Percentiles rank a stretch among this genome's conserved stretches.
phyloP scores from a whole-genome alignment of 2,329 filamentous ascomycete species.

The Chaetomium globosum region DNA sequence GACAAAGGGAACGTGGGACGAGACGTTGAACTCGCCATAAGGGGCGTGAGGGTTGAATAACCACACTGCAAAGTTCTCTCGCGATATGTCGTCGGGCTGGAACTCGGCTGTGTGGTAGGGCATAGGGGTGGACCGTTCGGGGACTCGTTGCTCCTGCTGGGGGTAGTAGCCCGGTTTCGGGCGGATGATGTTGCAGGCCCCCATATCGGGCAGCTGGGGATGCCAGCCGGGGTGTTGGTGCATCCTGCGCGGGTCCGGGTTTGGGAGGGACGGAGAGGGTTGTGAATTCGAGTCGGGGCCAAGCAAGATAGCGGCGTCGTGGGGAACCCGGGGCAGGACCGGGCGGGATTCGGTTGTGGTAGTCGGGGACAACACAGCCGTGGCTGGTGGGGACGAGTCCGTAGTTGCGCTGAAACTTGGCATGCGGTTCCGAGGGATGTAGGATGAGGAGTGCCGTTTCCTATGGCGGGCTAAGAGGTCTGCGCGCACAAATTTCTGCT shows the following conservation, averaged over 20 bases:
- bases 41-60: constrained; percentile 52
- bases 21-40: constrained; percentile 49
- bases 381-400: constrained; percentile 33
- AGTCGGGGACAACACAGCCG: constrained; percentile 29
- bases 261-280: constrained; percentile 37
- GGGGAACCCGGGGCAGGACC: constrained; percentile 45
- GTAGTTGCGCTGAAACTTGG: constrained; percentile 50
- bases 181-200: constrained; percentile 43
- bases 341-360: constrained; percentile 35
- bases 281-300: constrained; percentile 47
- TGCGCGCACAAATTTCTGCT: constrained; percentile 75
- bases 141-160: constrained; percentile 38
- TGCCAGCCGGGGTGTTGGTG: constrained; percentile 40
- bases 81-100: constrained; percentile 43
- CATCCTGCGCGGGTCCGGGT: constrained; percentile 33
- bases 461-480: constrained; percentile 72
- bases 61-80: constrained; percentile 55
- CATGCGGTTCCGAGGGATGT: constrained; percentile 54
- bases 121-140: constrained; percentile 44
- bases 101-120: constrained; percentile 43
- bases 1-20: constrained; percentile 50
- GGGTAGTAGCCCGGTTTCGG: constrained; percentile 46
- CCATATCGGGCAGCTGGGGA: constrained; percentile 43
- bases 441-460: constrained; percentile 63
- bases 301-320: constrained; percentile 52